Evolutionary conservation across 1,139 yeast species (phyloP).

Genomic region (Schwanniomyces etchellsii): DNA sequence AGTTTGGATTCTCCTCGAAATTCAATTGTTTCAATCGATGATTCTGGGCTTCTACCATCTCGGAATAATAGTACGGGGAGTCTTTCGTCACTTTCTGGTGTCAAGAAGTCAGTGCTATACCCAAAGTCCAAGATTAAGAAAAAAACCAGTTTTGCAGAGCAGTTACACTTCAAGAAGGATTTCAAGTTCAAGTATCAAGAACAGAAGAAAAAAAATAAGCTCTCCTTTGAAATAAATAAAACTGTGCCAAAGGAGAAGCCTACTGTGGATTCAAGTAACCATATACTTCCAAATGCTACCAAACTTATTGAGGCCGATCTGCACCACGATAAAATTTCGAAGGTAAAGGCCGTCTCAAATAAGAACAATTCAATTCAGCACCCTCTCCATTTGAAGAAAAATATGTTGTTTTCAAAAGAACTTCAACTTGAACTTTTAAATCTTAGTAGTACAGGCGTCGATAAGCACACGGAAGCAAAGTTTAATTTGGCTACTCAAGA

Average conservation of each 20-base stretch:
- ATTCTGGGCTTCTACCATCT: conserved; percentile 21
- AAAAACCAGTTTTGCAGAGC: not conserved
- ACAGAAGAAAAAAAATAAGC: not conserved
- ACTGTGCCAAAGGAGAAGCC: conserved; percentile 5
- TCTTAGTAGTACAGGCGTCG: conserved; percentile 1
- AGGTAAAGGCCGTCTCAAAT: conserved; percentile 5
- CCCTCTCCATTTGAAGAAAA: conserved; percentile 24
- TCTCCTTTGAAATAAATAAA: conserved; percentile 2
- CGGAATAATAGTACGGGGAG: conserved; percentile 31
- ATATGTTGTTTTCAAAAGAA: conserved; percentile 32
- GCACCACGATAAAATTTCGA: conserved; percentile 1
- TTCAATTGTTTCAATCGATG: conserved; percentile 39
- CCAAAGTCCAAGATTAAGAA: not conserved
- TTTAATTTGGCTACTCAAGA: conserved; percentile 1
- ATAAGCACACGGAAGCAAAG: conserved; percentile 8
- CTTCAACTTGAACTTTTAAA: conserved; percentile 29
- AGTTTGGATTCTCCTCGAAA: conserved; percentile 39
- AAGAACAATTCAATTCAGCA: conserved; percentile 13
- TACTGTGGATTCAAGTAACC: not conserved
- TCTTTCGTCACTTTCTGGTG: conserved; percentile 15
- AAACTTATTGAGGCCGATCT: not conserved
- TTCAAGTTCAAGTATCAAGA: conserved; percentile 2
- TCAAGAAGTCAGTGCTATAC: conserved; percentile 1
- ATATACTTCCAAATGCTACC: not conserved
- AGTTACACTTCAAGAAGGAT: conserved; percentile 2